These are phyloP conservation scores for Chlamydomonas urium DNA, from an alignment of 139 green algal species.

Conservation along the genomic window DNA sequence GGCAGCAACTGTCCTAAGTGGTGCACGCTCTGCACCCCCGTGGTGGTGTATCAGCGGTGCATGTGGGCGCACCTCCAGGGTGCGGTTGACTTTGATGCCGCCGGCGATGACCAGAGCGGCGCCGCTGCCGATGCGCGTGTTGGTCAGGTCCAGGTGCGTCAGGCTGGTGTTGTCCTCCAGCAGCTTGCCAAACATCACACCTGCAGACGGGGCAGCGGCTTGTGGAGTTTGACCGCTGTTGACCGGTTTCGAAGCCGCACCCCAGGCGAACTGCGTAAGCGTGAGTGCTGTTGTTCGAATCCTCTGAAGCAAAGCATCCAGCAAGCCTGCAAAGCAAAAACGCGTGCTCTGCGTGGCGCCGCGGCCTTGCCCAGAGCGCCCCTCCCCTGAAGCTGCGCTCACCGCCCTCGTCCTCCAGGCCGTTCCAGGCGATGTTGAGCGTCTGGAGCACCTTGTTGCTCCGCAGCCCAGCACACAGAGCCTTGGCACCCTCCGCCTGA, in stretches of 20 bases:
- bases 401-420: constrained; percentile 48
- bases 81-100: constrained; percentile 22
- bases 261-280: too few species aligned
- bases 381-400: background rate
- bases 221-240: background rate
- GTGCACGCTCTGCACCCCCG: too few species aligned
- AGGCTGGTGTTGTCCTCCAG: constrained; percentile 31
- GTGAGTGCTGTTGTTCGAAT: too few species aligned
- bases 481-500: constrained; percentile 36
- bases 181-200: constrained; percentile 32
- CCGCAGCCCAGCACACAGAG: constrained; percentile 41
- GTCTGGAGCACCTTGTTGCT: constrained; percentile 41
- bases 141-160: constrained; percentile 54
- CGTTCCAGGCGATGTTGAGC: constrained; percentile 62
- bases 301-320: background rate
- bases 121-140: constrained; percentile 47
- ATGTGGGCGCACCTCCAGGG: constrained; percentile 36
- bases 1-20: too few species aligned
- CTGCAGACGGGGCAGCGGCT: too few species aligned
- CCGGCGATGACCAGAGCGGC: constrained; percentile 42
- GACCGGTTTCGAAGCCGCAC: too few species aligned
- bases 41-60: too few species aligned
- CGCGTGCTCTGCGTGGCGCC: background rate
- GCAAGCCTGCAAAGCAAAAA: background rate
- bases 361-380: background rate